phyloP scores from a whole-genome alignment of 495 filamentous ascomycete genomes.

The Amorphotheca resinae region DNA sequence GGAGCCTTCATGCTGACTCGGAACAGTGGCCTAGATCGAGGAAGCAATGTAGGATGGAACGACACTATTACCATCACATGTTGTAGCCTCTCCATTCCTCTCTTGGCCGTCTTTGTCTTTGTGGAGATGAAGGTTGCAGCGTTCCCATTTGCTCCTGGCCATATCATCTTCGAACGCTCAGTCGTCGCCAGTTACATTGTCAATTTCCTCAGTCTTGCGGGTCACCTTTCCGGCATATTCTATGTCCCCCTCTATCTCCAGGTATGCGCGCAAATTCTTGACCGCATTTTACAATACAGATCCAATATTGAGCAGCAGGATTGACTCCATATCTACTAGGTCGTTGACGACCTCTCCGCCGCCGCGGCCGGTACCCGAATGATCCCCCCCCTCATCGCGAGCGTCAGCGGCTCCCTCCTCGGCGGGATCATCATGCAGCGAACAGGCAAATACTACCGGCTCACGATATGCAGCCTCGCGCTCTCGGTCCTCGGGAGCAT shows the following conservation, averaged over 20 bases:
- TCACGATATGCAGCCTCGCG: conserved; percentile 49
- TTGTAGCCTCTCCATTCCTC: conserved; percentile 40
- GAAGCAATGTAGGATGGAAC: conserved; percentile 61
- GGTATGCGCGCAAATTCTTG: too few species aligned
- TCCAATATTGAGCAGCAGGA: too few species aligned
- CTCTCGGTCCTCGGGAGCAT: conserved; percentile 38
- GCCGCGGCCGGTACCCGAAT: conserved; percentile 52
- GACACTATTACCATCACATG: conserved; percentile 45
- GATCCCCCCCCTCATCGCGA: conserved; percentile 50
- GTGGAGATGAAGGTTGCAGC: conserved; percentile 61
- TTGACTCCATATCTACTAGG: conserved; percentile 82
- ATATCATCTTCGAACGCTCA: conserved; percentile 60
- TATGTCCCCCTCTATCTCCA: conserved; percentile 68
- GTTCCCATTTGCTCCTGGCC: conserved; percentile 70
- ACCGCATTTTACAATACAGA: too few species aligned
- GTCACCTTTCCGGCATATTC: conserved; percentile 54
- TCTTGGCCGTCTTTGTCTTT: conserved; percentile 57
- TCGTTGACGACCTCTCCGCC: conserved; percentile 52
- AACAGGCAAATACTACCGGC: conserved; percentile 67
- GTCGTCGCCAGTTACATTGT: conserved; percentile 57
- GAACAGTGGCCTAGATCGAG: conserved; percentile 71
- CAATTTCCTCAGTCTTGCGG: conserved; percentile 67
- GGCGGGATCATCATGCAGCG: conserved; percentile 61
- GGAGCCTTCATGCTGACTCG: too few species aligned
- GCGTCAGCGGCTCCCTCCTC: conserved; percentile 55